A percentile compares a stretch with the other conserved stretches of the same genome.
phyloP scores from a whole-genome alignment of 768 basidiomycete species.

The Pleurotus djamor region DNA sequence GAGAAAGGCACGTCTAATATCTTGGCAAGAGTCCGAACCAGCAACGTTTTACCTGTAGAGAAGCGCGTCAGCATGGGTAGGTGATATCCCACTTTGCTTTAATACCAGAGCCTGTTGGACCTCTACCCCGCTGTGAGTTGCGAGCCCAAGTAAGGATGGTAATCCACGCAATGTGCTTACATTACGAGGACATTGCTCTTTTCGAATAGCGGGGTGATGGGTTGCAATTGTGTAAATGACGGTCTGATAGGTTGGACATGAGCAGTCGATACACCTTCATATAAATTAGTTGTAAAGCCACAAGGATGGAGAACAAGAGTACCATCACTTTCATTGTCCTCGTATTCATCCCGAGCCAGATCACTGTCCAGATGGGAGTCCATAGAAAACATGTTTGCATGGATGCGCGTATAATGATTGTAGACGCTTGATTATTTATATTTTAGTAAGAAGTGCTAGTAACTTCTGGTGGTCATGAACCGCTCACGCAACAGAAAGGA shows the following conservation, averaged over 20 bases:
- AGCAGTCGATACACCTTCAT: constrained; percentile 46
- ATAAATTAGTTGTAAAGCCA: constrained; percentile 22
- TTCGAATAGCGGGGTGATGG: constrained; percentile 64
- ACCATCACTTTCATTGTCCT: not conserved
- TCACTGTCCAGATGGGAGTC: constrained; percentile 31
- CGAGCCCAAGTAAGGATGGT: not conserved
- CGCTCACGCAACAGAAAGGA: constrained; percentile 89
- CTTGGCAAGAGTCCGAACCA: constrained; percentile 89
- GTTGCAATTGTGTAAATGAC: constrained; percentile 35
- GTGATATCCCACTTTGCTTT: not conserved
- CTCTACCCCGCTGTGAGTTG: constrained; percentile 35
- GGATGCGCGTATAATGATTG: constrained; percentile 92
- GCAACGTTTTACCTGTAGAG: constrained; percentile 75
- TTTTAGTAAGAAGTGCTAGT: not conserved
- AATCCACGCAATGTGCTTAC: constrained; percentile 38
- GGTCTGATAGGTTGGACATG: constrained; percentile 67
- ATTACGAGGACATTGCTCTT: constrained; percentile 96
- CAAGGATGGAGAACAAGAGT: not conserved
- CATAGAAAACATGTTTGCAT: constrained; percentile 57
- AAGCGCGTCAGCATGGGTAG: not conserved
- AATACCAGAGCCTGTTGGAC: constrained; percentile 82
- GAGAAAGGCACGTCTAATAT: constrained; percentile 95
- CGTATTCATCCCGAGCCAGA: constrained; percentile 7
- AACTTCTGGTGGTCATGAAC: constrained; percentile 1
- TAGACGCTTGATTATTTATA: constrained; percentile 59